These are phyloP conservation scores for Echites panduratus DNA, from an alignment of 257 asterid species.

Conservation along the genomic window DNA sequence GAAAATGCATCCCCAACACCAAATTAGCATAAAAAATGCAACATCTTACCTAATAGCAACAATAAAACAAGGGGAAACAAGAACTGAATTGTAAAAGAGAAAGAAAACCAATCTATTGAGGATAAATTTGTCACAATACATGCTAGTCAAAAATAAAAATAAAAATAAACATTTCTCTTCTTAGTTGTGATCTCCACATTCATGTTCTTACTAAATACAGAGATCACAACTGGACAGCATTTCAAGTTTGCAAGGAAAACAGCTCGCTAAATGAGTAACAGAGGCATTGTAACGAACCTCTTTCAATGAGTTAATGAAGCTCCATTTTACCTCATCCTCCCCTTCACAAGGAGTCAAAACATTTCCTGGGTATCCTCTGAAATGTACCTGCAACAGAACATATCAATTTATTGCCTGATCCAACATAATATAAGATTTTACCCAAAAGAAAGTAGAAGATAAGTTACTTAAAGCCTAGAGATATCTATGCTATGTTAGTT, in stretches of 20 bases:
- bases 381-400: conserved; percentile 67
- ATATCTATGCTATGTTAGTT: not conserved
- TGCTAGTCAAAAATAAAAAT: not conserved
- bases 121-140: not conserved
- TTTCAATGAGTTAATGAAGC: conserved; percentile 82
- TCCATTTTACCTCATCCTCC: conserved; percentile 95
- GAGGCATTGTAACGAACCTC: conserved; percentile 61
- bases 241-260: conserved; percentile 1
- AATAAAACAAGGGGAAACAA: not conserved
- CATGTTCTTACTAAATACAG: not conserved
- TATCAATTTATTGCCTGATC: conserved; percentile 2
- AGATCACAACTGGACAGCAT: not conserved
- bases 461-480: conserved; percentile 10
- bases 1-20: not conserved
- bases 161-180: not conserved
- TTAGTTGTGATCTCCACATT: not conserved
- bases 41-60: not conserved
- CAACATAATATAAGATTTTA: conserved; percentile 1
- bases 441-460: not conserved
- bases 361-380: conserved; percentile 87
- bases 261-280: not conserved
- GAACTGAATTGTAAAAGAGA: not conserved
- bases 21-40: not conserved
- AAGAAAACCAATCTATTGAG: not conserved
- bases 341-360: conserved; percentile 83